Conservation (phyloP, 345 rosid species). For the Psidium guajava region DNA sequence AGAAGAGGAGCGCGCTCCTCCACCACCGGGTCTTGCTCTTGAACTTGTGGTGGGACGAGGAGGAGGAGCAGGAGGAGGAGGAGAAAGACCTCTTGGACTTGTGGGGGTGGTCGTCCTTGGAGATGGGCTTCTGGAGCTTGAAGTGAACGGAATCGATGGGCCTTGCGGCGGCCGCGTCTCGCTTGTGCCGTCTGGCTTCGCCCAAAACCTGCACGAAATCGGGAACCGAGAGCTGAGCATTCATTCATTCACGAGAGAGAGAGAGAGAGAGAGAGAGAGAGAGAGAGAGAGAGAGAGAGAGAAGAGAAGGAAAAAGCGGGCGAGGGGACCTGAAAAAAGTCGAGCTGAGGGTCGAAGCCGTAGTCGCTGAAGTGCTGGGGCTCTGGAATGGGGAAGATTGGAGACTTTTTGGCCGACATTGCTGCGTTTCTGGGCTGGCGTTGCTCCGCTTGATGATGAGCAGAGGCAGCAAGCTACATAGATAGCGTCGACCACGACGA, state of each 20-base stretch:
- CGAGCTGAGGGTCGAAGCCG: conserved; percentile 76
- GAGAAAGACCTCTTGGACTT: neutral
- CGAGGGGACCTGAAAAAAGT: conserved; percentile 60
- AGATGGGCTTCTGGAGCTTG: conserved; percentile 85
- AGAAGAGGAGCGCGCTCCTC: conserved; percentile 59
- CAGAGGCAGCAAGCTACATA: neutral
- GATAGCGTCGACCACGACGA: neutral
- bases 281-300: neutral
- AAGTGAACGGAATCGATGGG: conserved; percentile 47
- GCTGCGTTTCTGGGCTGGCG: neutral
- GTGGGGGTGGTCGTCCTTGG: conserved; percentile 47
- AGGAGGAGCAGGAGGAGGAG: neutral
- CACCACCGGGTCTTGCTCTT: conserved; percentile 64
- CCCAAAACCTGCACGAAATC: conserved; percentile 42
- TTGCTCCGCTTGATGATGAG: neutral
- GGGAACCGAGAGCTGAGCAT: neutral
- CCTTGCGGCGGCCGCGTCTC: conserved; percentile 21
- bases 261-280: neutral
- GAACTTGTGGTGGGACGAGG: conserved; percentile 14
- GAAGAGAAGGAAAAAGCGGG: too few relatives aligned
- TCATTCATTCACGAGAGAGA: neutral
- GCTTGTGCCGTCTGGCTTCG: conserved; percentile 65
- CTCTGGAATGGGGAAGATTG: conserved; percentile 51
- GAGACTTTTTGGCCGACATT: conserved; percentile 50
- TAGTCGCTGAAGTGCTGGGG: conserved; percentile 80